phyloP scores from a whole-genome alignment of 2,329 filamentous ascomycete genomes.

The Nannizzia gypsea region DNA sequence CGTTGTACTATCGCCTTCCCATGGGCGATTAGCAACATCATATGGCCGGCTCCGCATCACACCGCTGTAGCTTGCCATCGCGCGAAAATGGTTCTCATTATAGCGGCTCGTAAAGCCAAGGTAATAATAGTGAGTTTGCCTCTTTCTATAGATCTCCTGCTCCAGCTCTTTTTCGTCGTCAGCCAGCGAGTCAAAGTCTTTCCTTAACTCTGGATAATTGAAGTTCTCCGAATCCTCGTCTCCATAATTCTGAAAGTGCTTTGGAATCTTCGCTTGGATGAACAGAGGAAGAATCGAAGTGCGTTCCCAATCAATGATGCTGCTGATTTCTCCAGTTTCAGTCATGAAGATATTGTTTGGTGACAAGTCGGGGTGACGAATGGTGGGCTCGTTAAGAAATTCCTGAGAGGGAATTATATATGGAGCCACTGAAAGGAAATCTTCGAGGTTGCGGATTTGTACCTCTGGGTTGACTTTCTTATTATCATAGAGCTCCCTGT shows the following conservation, averaged over 20 bases:
- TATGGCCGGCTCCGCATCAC: constrained; percentile 15
- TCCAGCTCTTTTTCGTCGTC: constrained; percentile 4
- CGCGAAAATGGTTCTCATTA: constrained; percentile 16
- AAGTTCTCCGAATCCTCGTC: constrained; percentile 17
- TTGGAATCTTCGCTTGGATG: constrained; percentile 29
- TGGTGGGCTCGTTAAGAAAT: constrained; percentile 12
- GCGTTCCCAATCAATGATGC: constrained; percentile 36
- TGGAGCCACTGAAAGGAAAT: constrained; percentile 13
- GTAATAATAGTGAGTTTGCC: constrained; percentile 18
- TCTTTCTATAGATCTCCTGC: constrained; percentile 12
- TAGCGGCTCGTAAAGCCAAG: constrained; percentile 13
- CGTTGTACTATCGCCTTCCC: constrained; percentile 19
- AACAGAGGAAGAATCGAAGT: constrained; percentile 27
- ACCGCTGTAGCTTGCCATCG: constrained; percentile 12
- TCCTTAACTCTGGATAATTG: constrained; percentile 10
- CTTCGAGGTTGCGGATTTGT: constrained; percentile 13
- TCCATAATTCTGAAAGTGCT: constrained; percentile 30
- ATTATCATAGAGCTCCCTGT: constrained; percentile 14
- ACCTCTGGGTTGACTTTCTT: constrained; percentile 11
- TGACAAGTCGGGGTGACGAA: constrained; percentile 21
- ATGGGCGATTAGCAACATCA: constrained; percentile 14
- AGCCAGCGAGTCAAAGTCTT: constrained; percentile 12
- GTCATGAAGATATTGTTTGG: constrained; percentile 24
- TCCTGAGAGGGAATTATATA: constrained; percentile 9
- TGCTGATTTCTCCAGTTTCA: constrained; percentile 22